These are phyloP conservation scores for Penicillium malachiteum DNA, from an alignment of 495 filamentous ascomycete genomes.

Conservation along the genomic window DNA sequence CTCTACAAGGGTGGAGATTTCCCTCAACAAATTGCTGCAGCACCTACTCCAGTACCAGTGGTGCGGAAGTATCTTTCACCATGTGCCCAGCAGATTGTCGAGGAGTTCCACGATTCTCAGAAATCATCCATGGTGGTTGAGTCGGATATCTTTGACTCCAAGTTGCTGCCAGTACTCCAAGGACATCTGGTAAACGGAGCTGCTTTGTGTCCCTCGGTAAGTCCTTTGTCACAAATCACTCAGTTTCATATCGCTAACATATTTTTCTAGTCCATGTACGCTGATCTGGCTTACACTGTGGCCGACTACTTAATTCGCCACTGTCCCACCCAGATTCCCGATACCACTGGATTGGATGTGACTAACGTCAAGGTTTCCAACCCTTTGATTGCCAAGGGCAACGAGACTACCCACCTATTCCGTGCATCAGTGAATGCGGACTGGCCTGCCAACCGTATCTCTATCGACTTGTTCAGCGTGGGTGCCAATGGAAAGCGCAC, in stretches of 20 bases:
- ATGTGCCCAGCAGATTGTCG: conserved; percentile 25
- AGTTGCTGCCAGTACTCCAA: conserved; percentile 25
- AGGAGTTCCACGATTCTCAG: conserved; percentile 15
- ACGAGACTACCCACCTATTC: too few relatives aligned
- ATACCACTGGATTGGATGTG: conserved; percentile 16
- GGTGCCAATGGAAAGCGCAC: too few relatives aligned
- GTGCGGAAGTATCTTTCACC: background rate
- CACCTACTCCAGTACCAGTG: background rate
- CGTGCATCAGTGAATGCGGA: too few relatives aligned
- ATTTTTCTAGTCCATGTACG: conserved; percentile 2
- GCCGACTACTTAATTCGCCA: conserved; percentile 22
- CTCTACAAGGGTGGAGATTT: conserved; percentile 27
- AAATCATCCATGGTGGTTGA: conserved; percentile 20
- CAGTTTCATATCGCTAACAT: background rate
- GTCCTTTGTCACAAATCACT: background rate
- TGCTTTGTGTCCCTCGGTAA: background rate
- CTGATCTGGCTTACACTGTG: conserved; percentile 32
- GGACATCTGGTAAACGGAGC: conserved; percentile 39
- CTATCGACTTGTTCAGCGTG: too few relatives aligned
- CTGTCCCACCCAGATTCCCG: too few relatives aligned
- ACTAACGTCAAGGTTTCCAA: conserved; percentile 11
- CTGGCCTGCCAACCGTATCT: too few relatives aligned
- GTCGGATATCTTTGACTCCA: conserved; percentile 36
- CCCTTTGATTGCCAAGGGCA: too few relatives aligned
- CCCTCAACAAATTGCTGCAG: conserved; percentile 2